Base-by-base conservation (phyloP, 2,329 filamentous ascomycete genomes). In the Cryphonectria carpinicola region DNA sequence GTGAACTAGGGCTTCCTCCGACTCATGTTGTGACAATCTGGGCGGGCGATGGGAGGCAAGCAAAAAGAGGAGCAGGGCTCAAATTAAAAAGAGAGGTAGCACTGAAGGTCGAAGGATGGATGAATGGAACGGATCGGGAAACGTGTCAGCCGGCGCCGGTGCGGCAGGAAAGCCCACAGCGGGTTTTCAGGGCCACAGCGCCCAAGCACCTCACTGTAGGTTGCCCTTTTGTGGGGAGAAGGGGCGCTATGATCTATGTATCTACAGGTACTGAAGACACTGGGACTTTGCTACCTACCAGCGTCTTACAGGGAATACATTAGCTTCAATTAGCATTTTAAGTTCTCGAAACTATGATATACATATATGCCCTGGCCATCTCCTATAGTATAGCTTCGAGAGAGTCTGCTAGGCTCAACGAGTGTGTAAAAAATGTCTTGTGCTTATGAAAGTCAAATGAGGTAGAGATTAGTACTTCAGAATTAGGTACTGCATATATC, bases 21-120 rank as follows among this genome's bases (percentile, higher is more conserved):
- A 41, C 49, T 41, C 71, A 72, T 72, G 61, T 70, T 63, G 69
- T 60, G 35, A 65, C 32, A 32, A 41, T 37, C 32, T 49, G 43
- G 39, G 39, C n/a, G 61, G 6, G 61, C 22, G 58, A 41, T 17
- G 32, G 35, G 14, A 22, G 32, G 22, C 58, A 25, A 25, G 35
- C 19, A 62, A 39, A 25, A 41, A 35, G 35, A 35, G 60, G 35
- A 64, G 10, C 8, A 46, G 39, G 22, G 39, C 14, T 4, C 4
- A 25, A 17, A 25, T 1, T 3, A 35, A 14, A 61, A 37, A 37
- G 32, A 37, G 3, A 35, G 32, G 58, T n/a, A 49, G 58, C 58
- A 19, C 35, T 39, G 35, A 37, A 37, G 35, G 28, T 37, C 35
- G 32, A 61, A 61, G 58, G 32, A 61, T 61, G 17, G 22, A 22